These are phyloP conservation scores for Erodium texanum DNA, from an alignment of 441 rosid genomes.

Conservation along the genomic window DNA sequence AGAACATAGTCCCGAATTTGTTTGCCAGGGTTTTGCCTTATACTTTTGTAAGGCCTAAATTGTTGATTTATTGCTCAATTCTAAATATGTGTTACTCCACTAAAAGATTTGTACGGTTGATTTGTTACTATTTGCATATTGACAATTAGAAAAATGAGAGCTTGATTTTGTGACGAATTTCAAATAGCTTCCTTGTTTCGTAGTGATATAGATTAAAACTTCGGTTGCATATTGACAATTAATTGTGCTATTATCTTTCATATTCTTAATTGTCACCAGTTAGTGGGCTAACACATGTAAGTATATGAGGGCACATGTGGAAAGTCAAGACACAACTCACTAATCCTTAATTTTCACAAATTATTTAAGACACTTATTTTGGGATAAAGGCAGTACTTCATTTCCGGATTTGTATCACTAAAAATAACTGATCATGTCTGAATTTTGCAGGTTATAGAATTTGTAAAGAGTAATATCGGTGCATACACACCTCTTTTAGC, in stretches of 20 bases:
- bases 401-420: not conserved
- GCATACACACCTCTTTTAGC: conserved; percentile 53
- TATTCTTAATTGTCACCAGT: not conserved
- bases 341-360: not conserved
- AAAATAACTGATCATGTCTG: conserved; percentile 1
- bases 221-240: not conserved
- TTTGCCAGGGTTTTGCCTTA: not conserved
- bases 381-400: not conserved
- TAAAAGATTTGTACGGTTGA: not conserved
- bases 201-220: not conserved
- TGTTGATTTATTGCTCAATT: not conserved
- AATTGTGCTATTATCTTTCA: no score
- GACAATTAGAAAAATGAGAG: not conserved
- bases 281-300: no score
- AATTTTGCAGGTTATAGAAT: conserved; percentile 61
- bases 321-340: not conserved
- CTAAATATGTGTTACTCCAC: not conserved
- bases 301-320: not conserved
- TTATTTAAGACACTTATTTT: not conserved
- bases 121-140: not conserved
- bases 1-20: not conserved
- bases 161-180: not conserved
- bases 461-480: conserved; percentile 63
- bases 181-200: not conserved
- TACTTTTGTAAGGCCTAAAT: not conserved